Base-by-base conservation (phyloP, 306 rosid species). In the Lablab purpureus region DNA sequence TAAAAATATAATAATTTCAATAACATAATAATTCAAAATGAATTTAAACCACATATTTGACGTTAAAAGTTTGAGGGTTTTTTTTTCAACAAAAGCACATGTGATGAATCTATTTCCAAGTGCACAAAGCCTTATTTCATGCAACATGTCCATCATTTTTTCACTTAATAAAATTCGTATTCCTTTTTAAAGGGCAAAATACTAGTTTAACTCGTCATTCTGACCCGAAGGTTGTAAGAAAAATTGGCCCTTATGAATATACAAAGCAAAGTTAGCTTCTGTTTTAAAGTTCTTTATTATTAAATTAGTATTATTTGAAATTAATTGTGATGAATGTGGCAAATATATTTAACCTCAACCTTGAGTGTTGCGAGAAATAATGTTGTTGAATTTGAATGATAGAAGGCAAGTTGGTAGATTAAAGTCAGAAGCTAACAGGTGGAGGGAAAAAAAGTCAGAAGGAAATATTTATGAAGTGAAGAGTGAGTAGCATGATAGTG, bases 401-500 rank as follows among this genome's bases (percentile, higher is more conserved):
- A 19, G 2, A 65, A 30, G 32, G 11, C 77, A 68, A 76, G 79
- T 64, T 63, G 71, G 67, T 71, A 17, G 3, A 52, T 4, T 70
- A 71, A 54, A 72, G 71, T 60, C 71, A 75, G 59, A 67, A 78
- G 79, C 54, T 43, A 69, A 58, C 8, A 30, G n/a, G 11, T 78
- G 11, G 51, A 60, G 65, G 34, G 6, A 34, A 14, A 14, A 74
- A 65, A 78, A 56, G 76, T 72, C 71, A 73, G 71, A 60, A 55
- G 73, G 21, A 13, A 60, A 7, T 47, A 37, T 55, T 27, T 11
- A 27, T 59, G 40, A 28, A 59, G 52, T 47, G 79, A 67, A 25
- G 47, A 46, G 43, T 10, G 55, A 83, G 83, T 84, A 80, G 67
- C 88, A 84, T 28, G 46, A 54, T 55, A 34, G 25, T 30, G 67